These are phyloP conservation scores for Talaromyces sp. DNA, from an alignment of 2,329 filamentous ascomycete genomes.

Conservation along the genomic window DNA sequence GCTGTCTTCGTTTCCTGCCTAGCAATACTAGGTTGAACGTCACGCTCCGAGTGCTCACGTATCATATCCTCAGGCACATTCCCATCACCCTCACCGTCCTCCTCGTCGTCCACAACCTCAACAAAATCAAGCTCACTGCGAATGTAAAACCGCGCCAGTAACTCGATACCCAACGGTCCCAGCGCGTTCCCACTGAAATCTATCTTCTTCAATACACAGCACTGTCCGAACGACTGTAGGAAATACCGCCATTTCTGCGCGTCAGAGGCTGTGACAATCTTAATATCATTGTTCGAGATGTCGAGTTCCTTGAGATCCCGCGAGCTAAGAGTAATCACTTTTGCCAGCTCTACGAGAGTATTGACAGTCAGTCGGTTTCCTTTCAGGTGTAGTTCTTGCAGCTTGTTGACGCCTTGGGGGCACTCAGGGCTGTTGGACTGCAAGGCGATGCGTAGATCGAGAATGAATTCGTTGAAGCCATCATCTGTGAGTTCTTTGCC, in stretches of 20 bases:
- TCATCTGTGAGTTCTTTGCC: conserved; percentile 47
- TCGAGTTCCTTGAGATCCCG: conserved; percentile 48
- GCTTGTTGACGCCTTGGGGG: conserved; percentile 31
- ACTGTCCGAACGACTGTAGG: conserved; percentile 42
- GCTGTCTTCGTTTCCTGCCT: background rate
- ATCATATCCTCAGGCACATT: background rate
- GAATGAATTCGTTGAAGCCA: conserved; percentile 43
- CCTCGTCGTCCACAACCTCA: conserved; percentile 28
- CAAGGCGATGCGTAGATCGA: conserved; percentile 42
- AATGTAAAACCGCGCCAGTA: conserved; percentile 43
- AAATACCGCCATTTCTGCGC: conserved; percentile 47
- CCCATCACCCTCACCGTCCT: conserved; percentile 15
- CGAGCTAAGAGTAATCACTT: conserved; percentile 40
- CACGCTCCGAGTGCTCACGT: background rate
- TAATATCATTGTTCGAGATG: conserved; percentile 47
- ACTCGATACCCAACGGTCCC: conserved; percentile 45
- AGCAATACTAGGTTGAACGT: no score
- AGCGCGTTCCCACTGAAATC: conserved; percentile 46
- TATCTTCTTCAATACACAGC: conserved; percentile 43
- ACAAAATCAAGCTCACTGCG: conserved; percentile 35
- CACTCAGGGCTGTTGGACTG: conserved; percentile 30
- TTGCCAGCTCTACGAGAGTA: conserved; percentile 41
- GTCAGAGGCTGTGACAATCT: conserved; percentile 29
- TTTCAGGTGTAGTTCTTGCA: conserved; percentile 48
- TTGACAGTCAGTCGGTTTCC: conserved; percentile 44